Evolutionary conservation across 2,329 filamentous ascomycete genomes (phyloP).

Genomic region (Alternaria sp.): DNA sequence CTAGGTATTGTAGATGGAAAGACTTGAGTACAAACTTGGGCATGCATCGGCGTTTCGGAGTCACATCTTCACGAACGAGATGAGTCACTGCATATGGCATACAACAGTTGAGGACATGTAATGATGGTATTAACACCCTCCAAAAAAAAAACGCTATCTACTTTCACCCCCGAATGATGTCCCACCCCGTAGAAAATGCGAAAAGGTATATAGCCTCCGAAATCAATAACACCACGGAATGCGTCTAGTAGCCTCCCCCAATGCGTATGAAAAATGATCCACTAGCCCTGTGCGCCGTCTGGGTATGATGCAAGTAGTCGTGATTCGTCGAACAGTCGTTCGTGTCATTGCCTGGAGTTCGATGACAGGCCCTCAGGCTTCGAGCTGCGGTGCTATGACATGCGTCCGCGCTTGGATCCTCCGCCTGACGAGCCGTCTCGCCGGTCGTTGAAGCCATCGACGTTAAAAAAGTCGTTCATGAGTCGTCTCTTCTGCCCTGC

Average conservation of each 20-base stretch:
- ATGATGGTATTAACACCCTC: neutral
- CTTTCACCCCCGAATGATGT: constrained; percentile 16
- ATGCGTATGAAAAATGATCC: constrained; percentile 26
- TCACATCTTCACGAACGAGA: neutral
- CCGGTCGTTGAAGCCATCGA: constrained; percentile 65
- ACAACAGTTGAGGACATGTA: neutral
- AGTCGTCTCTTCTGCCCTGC: constrained; percentile 76
- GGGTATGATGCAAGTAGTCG: constrained; percentile 27
- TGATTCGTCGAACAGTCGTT: constrained; percentile 17
- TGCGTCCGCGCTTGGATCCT: constrained; percentile 49
- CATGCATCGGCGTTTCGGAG: neutral
- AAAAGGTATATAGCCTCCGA: constrained; percentile 15
- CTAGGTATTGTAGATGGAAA: neutral
- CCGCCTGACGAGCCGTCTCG: constrained; percentile 59
- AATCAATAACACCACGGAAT: constrained; percentile 33
- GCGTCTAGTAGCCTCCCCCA: constrained; percentile 30
- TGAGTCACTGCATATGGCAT: neutral
- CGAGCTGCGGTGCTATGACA: constrained; percentile 29
- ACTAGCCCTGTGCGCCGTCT: constrained; percentile 25
- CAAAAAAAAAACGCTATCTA: neutral
- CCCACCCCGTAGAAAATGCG: constrained; percentile 15
- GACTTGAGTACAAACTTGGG: neutral
- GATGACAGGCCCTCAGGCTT: neutral
- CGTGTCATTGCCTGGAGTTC: constrained; percentile 5
- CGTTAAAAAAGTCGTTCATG: constrained; percentile 76